Base-by-base conservation (phyloP, 202 grass and related monocot genomes). In the Eragrostis tef region DNA sequence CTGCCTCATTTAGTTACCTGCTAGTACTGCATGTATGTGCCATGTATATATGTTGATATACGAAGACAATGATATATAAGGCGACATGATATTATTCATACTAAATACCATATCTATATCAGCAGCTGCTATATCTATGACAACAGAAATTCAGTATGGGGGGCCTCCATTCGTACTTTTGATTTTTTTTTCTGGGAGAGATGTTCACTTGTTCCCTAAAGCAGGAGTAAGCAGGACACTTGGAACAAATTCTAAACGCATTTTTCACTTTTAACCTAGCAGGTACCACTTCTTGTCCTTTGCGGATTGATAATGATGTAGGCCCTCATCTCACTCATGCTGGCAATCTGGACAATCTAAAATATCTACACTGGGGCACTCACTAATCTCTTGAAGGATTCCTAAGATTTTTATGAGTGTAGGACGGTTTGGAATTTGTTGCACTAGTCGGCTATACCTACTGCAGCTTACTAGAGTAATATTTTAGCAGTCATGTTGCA, bases 191-290 rank as follows among this genome's bases (percentile, higher is more conserved):
- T 11, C 11, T 29, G 7, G 1, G 27, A 11, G 19, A 20, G 8
- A 11, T 51, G 25, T 5, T 49, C 1, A 39, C 11, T 48, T 77
- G 66, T 78, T 27, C 50, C 74, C 65, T 26, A 78, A 57, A 78
- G 73, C 50, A 49, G 16, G 36, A 49, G 6, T 65, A 50, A 25
- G 25, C 11, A 61, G 19, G 57, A 71, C 36, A 74, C 36, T 48
- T 83, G 13, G 79, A 67, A 83, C 49, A 79, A 65, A 73, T 83
- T 87, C 80, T 36, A 27, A 16, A 1, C 20, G 17, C 19, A 66
- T 19, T 47, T 72, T 48, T 56, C 29, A 53, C 47, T 41, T 64
- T 31, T 34, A 1, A 61, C 27, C 11, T 61, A 26, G 57, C 57
- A 27, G 10, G 61, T 25, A 13, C 11, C 20, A 43, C 25, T 8